These are phyloP conservation scores for Hippophae tibetana DNA, from an alignment of 306 rosid species.

Conservation along the genomic window DNA sequence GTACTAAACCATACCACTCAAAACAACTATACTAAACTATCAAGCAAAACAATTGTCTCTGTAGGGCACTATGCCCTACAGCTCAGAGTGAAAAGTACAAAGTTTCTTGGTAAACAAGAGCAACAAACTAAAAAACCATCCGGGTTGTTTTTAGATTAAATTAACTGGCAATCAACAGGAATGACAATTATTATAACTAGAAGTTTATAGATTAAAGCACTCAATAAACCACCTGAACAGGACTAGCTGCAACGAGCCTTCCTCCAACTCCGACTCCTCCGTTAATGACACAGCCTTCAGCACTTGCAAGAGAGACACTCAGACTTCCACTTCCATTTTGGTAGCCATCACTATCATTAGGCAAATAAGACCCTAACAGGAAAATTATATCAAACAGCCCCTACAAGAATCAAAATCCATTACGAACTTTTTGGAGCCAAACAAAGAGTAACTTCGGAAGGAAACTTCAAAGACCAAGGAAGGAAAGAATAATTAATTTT, in stretches of 20 bases:
- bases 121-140: too few relatives aligned
- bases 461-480: background rate
- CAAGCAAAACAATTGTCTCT: too few relatives aligned
- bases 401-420: slow-evolving; percentile 32
- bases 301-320: slow-evolving; percentile 78
- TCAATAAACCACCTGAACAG: slow-evolving; percentile 60
- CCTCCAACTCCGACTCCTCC: slow-evolving; percentile 90
- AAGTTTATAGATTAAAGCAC: slow-evolving; percentile 4
- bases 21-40: too few relatives aligned
- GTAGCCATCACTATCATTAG: slow-evolving; percentile 44
- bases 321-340: slow-evolving; percentile 66
- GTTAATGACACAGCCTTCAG: slow-evolving; percentile 82
- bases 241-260: slow-evolving; percentile 74
- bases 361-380: slow-evolving; percentile 76
- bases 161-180: too few relatives aligned
- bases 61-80: too few relatives aligned
- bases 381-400: slow-evolving; percentile 88
- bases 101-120: too few relatives aligned
- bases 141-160: too few relatives aligned
- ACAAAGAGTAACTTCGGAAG: background rate
- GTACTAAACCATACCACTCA: too few relatives aligned
- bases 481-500: background rate
- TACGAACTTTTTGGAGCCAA: background rate
- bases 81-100: too few relatives aligned
- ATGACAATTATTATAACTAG: background rate